phyloP scores from a whole-genome alignment of 306 rosid genomes.

The Cucumis cinereus region DNA sequence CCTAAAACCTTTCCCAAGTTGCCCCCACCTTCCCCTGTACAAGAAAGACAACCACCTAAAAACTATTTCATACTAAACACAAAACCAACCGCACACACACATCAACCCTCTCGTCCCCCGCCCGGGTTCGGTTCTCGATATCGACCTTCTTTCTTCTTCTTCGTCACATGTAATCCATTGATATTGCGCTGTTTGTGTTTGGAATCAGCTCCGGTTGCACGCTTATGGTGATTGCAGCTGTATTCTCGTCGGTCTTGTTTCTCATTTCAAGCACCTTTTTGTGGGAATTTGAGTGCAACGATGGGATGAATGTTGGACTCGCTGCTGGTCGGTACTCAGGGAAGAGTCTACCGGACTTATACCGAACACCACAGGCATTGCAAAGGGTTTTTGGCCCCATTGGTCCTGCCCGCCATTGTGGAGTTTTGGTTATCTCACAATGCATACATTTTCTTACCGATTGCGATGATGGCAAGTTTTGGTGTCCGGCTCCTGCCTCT shows the following conservation, averaged over 20 bases:
- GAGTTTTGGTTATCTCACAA: slow-evolving; percentile 99
- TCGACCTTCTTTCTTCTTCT: neutral
- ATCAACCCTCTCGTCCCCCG: no score
- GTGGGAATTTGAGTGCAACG: slow-evolving; percentile 88
- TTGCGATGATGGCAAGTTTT: slow-evolving; percentile 20
- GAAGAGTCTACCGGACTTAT: slow-evolving; percentile 86
- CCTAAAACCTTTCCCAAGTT: slow-evolving; percentile 39
- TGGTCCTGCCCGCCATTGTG: slow-evolving; percentile 99
- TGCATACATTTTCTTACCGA: slow-evolving; percentile 88
- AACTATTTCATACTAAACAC: slow-evolving; percentile 30
- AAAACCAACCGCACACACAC: slow-evolving; percentile 30
- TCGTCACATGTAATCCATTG: slow-evolving; percentile 64
- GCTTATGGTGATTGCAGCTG: neutral
- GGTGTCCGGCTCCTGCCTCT: slow-evolving; percentile 21
- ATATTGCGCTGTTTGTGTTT: slow-evolving; percentile 49
- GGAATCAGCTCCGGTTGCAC: slow-evolving; percentile 75
- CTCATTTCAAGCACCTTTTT: slow-evolving; percentile 98
- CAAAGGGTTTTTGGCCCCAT: slow-evolving; percentile 98
- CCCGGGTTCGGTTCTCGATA: no score
- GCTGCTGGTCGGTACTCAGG: slow-evolving; percentile 98
- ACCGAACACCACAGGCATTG: slow-evolving; percentile 96
- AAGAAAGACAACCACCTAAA: slow-evolving; percentile 35
- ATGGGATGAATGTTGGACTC: slow-evolving; percentile 77
- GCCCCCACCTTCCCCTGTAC: slow-evolving; percentile 64
- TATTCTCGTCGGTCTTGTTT: slow-evolving; percentile 28